Base-by-base conservation (phyloP, 768 basidiomycete genomes). In the Mycena amicta region DNA sequence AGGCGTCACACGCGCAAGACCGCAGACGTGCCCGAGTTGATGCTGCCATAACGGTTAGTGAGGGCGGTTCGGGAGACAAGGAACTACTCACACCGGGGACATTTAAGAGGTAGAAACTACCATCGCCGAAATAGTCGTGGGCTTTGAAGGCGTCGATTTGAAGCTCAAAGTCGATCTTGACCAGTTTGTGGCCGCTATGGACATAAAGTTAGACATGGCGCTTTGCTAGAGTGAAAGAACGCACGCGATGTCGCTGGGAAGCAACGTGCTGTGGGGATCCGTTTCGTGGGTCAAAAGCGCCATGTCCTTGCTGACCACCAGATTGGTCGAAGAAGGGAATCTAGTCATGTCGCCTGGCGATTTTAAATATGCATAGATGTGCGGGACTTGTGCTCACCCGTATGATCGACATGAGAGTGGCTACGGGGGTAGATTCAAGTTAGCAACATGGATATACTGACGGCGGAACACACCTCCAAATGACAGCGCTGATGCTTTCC, bases 71-170 rank as follows among this genome's bases (percentile, higher is more conserved):
- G 18, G 18, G 30, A 45, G 6, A n/a, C 20, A 15, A 8, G n/a
- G n/a, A n/a, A n/a, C n/a, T 49, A 52, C 58, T 43, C 27, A 56
- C 62, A 13, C 62, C 62, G 15, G 62, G 62, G 8, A 56, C 50
- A 25, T 60, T 59, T 15, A 64, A 53, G 27, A 65, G 29, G 39
- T 62, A 65, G 23, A 65, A 47, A 30, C 60, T 61, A 6, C 63
- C 63, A 27, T 65, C 63, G 4, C 43, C 56, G n/a, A 65, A 65
- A 39, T 41, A 62, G 31, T 65, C 63, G 45, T 52, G 20, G 3
- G 63, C 60, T 4, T 46, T 27, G 52, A 62, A 52, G 20, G 45
- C 57, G 18, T 52, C 63, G 29, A 65, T 51, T 20, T 31, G 11
- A 15, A 45, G 45, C 11, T n/a, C n/a, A n/a, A n/a, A n/a, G n/a